A percentile compares a stretch with the other conserved stretches of the same genome.
Evolutionary conservation across 1,284 basidiomycete species (phyloP).

Genomic region (Fistulinella cinereoalba): DNA sequence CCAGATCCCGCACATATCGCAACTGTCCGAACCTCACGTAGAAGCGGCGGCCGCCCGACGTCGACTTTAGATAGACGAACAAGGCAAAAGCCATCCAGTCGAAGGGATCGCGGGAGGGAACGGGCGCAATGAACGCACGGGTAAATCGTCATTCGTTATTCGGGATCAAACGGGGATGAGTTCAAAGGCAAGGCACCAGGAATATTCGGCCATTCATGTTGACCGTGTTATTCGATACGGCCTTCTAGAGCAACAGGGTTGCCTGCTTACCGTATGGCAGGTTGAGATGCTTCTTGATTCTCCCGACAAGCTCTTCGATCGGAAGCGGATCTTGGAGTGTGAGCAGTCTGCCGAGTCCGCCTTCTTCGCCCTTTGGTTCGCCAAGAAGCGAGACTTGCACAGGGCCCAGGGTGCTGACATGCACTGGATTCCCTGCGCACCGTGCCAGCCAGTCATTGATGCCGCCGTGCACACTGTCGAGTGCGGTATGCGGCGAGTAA

Average conservation of each 20-base stretch:
- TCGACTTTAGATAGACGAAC: slow-evolving; percentile 56
- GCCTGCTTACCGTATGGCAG: slow-evolving; percentile 55
- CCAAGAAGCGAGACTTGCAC: slow-evolving; percentile 38
- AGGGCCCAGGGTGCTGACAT: slow-evolving; percentile 14
- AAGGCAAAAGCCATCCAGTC: slow-evolving; percentile 7
- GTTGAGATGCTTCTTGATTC: slow-evolving; percentile 68
- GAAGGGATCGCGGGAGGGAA: slow-evolving; percentile 6
- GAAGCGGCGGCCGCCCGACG: slow-evolving; percentile 55
- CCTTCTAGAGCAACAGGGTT: slow-evolving; percentile 13
- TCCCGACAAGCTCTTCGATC: slow-evolving; percentile 58
- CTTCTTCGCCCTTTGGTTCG: slow-evolving; percentile 44
- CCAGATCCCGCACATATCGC: slow-evolving; percentile 88
- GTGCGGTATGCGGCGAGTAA: slow-evolving; percentile 84
- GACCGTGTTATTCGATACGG: slow-evolving; percentile 12
- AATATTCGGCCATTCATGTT: neutral
- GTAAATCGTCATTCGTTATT: slow-evolving; percentile 15
- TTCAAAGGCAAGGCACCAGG: neutral
- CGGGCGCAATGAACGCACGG: slow-evolving; percentile 2
- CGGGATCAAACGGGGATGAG: slow-evolving; percentile 9
- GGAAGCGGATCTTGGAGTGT: slow-evolving; percentile 53
- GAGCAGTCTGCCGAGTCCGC: slow-evolving; percentile 71
- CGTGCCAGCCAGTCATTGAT: slow-evolving; percentile 83
- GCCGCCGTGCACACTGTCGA: slow-evolving; percentile 80
- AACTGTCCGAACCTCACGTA: slow-evolving; percentile 47
- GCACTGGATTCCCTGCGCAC: slow-evolving; percentile 34